phyloP scores from a whole-genome alignment of 352 stramenopile species.

The Phytopythium litorale region DNA sequence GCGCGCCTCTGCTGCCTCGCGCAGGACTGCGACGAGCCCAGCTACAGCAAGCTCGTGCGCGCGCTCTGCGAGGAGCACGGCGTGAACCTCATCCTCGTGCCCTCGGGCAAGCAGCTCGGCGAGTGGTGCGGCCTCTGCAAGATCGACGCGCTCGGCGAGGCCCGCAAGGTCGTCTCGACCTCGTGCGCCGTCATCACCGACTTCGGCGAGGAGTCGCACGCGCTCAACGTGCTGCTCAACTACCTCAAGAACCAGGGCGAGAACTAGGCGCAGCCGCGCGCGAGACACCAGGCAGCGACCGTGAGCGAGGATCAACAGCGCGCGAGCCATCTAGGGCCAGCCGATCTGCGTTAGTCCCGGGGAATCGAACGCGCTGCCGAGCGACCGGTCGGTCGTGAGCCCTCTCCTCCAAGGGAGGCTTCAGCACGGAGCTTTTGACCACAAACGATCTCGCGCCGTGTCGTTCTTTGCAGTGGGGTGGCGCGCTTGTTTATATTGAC shows the following conservation, averaged over 20 bases:
- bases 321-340: slow-evolving; percentile 1
- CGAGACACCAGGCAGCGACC: background rate
- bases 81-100: slow-evolving; percentile 93
- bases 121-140: slow-evolving; percentile 99
- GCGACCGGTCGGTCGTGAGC: background rate
- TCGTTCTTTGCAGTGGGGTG: background rate
- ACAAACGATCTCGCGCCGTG: background rate
- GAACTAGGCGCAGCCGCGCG: slow-evolving; percentile 52
- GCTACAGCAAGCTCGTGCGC: slow-evolving; percentile 99
- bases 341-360: background rate
- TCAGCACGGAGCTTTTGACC: slow-evolving; percentile 41
- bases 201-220: slow-evolving; percentile 99
- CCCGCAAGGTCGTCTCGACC: slow-evolving; percentile 98
- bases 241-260: slow-evolving; percentile 97
- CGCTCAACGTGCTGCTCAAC: slow-evolving; percentile 97
- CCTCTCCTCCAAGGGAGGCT: slow-evolving; percentile 15
- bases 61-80: slow-evolving; percentile 93
- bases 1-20: slow-evolving; percentile 98
- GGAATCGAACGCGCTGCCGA: background rate
- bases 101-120: slow-evolving; percentile 96
- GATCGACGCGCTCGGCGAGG: slow-evolving; percentile 96
- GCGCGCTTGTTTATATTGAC: background rate
- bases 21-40: slow-evolving; percentile 99
- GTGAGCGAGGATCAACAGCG: background rate
- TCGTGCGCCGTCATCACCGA: slow-evolving; percentile 99